Base-by-base conservation (phyloP, 78 protist species). In the Dictyostelium purpureum region DNA sequence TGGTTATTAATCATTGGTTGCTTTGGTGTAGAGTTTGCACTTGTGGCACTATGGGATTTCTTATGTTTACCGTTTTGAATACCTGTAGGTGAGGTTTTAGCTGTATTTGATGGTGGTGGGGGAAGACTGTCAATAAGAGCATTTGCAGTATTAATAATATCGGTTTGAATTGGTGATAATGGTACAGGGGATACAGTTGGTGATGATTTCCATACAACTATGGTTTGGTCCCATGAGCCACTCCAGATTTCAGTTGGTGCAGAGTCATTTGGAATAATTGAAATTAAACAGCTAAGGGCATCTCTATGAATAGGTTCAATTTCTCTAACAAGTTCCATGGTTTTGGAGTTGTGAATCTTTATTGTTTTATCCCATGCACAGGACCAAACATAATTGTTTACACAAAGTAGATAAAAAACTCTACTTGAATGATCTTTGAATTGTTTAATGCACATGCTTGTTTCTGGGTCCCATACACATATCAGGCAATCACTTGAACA, bases 291-390 rank as follows among this genome's bases (percentile, higher is more conserved):
- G 28, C 91, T 83, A 21, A 83, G 79, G 5, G 91, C 91, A 73
- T 83, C 91, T 6, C 81, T 40, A 59, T 83, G 91, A 26, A 83
- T 63, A 19, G 91, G 91, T 11, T 73, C 91, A 42, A 83, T 83
- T n/a, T 83, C 91, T 33, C 61, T 83, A 40, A 73, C 63, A 6
- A 83, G 40, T 33, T 51, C 79, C 18, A 73, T 33, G 38, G 79
- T 42, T 7, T 71, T 66, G 14, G 73, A 49, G 33, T 56, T 52
- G 40, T 73, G 81, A 5, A 83, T 83, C 18, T 71, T 83, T 1
- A 83, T 83, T 7, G 79, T 83, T 21, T 73, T 51, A 42, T 75
- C 81, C 91, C 91, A 83, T n/a, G 79, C 91, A 73, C 91, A 83
- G 6, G 81, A 73, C 91, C 91, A 83, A 21, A 83, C 91, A 59